Percentiles rank a stretch among this genome's conserved stretches.
These are phyloP conservation scores for Dysphania ambrosioides DNA, from an alignment of 148 eudicot genomes.

Conservation along the genomic window DNA sequence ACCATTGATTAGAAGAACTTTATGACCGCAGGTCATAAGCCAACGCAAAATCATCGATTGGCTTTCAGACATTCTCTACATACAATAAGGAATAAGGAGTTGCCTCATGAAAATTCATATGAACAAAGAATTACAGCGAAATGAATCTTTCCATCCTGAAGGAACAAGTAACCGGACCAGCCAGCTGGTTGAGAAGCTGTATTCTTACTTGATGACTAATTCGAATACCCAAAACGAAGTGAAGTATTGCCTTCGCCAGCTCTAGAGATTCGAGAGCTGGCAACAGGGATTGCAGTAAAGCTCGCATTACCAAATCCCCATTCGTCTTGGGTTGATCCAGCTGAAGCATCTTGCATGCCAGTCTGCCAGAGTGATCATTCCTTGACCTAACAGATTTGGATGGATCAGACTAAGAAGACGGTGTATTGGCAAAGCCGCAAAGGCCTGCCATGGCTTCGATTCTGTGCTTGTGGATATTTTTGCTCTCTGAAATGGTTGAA, in stretches of 20 bases:
- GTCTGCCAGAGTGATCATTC: slow-evolving; percentile 48
- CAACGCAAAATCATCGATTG: slow-evolving; percentile 11
- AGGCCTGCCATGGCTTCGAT: slow-evolving; percentile 67
- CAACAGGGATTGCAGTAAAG: slow-evolving; percentile 64
- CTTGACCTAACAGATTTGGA: slow-evolving; percentile 77
- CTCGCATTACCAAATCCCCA: slow-evolving; percentile 81
- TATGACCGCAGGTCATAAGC: slow-evolving; percentile 14
- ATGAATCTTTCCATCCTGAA: slow-evolving; percentile 1
- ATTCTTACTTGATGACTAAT: slow-evolving; percentile 48
- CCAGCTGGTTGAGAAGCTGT: slow-evolving; percentile 79
- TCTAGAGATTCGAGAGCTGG: slow-evolving; percentile 43
- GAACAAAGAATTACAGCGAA: slow-evolving; percentile 24
- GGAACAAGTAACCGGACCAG: slow-evolving; percentile 84
- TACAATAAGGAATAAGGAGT: slow-evolving; percentile 11
- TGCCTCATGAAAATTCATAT: slow-evolving; percentile 19
- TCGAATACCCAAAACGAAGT: slow-evolving; percentile 50
- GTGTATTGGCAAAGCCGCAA: slow-evolving; percentile 51
- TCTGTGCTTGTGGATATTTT: slow-evolving; percentile 48
- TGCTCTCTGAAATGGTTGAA: slow-evolving; percentile 28
- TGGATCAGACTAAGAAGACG: slow-evolving; percentile 23
- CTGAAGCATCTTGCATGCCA: slow-evolving; percentile 40
- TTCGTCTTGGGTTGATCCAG: slow-evolving; percentile 31
- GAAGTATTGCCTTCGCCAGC: slow-evolving; percentile 50
- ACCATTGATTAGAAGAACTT: background rate
- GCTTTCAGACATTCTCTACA: slow-evolving; percentile 14